Evolutionary conservation across 2,329 filamentous ascomycete species (phyloP).

Genomic region (Microdochium trichocladiopsis): DNA sequence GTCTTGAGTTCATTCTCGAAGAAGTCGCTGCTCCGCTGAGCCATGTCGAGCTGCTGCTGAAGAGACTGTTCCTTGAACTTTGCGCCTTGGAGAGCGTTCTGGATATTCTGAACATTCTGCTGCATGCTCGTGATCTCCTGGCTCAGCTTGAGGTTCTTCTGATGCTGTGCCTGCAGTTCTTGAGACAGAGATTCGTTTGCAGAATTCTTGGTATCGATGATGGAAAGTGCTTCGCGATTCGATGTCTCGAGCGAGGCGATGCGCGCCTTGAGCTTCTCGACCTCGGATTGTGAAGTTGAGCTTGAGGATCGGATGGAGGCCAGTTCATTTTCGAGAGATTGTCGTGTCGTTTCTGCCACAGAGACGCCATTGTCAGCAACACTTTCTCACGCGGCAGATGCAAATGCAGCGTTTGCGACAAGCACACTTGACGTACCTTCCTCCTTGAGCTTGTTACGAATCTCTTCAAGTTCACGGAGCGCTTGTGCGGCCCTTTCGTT

Average conservation of each 20-base stretch:
- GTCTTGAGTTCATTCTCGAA: slow-evolving; percentile 87
- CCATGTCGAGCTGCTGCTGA: slow-evolving; percentile 82
- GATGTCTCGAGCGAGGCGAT: slow-evolving; percentile 84
- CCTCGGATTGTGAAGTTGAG: slow-evolving; percentile 66
- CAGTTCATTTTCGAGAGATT: slow-evolving; percentile 74
- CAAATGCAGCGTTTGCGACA: not conserved
- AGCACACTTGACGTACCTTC: slow-evolving; percentile 54
- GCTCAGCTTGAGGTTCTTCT: slow-evolving; percentile 76
- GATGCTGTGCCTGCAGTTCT: slow-evolving; percentile 82
- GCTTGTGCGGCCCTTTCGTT: slow-evolving; percentile 78
- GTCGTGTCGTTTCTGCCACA: slow-evolving; percentile 63
- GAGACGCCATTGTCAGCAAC: slow-evolving; percentile 7
- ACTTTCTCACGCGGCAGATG: not conserved
- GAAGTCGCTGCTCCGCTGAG: slow-evolving; percentile 89
- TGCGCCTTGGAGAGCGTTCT: slow-evolving; percentile 70
- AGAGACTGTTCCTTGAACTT: slow-evolving; percentile 88
- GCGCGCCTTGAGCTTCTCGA: slow-evolving; percentile 71
- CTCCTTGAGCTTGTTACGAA: slow-evolving; percentile 72
- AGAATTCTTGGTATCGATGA: slow-evolving; percentile 83
- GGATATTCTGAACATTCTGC: slow-evolving; percentile 74
- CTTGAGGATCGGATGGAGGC: slow-evolving; percentile 69
- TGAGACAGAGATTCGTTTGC: slow-evolving; percentile 80
- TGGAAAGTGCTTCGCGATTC: slow-evolving; percentile 81
- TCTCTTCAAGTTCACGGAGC: slow-evolving; percentile 73
- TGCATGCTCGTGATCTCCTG: slow-evolving; percentile 78